Base-by-base conservation (phyloP, 371 early-diverging fungal genomes). In the Haplosporangium sp. region DNA sequence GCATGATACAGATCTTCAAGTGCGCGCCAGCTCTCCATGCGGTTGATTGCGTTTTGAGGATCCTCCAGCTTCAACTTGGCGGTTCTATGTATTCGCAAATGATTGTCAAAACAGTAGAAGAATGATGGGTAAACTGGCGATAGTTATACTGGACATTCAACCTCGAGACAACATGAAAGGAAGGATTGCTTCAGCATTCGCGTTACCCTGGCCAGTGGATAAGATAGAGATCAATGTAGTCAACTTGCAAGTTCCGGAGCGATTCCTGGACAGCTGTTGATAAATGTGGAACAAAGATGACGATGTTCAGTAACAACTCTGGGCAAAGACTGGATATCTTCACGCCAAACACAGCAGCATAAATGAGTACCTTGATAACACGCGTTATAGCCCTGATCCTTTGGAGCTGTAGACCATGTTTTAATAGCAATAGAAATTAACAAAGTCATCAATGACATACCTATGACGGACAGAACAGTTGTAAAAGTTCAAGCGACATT, bases 181-280 rank as follows among this genome's bases (percentile, higher is more conserved):
- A 11, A 36, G 21, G n/a, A 23, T 20, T 20, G 20, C 7, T 40
- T 50, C 36, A 14, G 11, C 38, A 14, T 50, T 2, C 9, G 23
- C 63, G 29, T 74, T 73, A 83, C 67, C 90, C 95, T 18, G 96
- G 96, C 96, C 96, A 97, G 69, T 97, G 98, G 41, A 97, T 93
- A 43, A 97, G 85, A 55, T 95, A 91, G 8, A 96, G 84, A 75
- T 97, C 96, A 16, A 97, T 77, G 67, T 95, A 90, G 37, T 90
- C 89, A 2, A 88, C 70, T n/a, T 87, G 79, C 51, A 96, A 86
- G 12, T 86, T 75, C 21, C 69, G 23, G 13, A 95, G 76, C 13
- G 93, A 91, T 5, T 77, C 81, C n/a, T 64, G 57, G 8, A 91
- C 85, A 2, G 93, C 91, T 52, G 52, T 18, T 53, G 5, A 36